These are phyloP conservation scores for Tinospora cordifolia DNA, from an alignment of 164 flowering plant genomes.

Conservation along the genomic window DNA sequence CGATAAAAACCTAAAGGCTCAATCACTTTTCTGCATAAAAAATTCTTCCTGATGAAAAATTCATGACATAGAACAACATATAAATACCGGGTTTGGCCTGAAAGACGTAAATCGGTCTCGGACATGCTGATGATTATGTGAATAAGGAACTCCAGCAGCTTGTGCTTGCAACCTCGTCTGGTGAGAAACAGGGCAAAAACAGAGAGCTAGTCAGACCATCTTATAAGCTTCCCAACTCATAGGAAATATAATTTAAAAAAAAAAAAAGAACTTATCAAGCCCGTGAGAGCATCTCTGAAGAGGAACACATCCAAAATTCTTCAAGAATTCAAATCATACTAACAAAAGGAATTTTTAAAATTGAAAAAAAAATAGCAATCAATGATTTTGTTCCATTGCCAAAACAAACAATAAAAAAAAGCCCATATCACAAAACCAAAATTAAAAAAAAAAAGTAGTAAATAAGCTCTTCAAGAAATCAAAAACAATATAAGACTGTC, in stretches of 20 bases:
- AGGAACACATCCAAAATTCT: no score
- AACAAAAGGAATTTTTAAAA: no score
- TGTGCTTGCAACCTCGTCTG: constrained; percentile 98
- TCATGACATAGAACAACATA: neutral
- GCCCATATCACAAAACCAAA: neutral
- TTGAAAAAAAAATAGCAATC: neutral
- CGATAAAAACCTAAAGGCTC: neutral
- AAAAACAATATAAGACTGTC: neutral
- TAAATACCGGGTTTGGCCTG: constrained; percentile 65
- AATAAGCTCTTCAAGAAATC: neutral
- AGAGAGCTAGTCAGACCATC: neutral
- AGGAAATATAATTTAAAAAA: neutral
- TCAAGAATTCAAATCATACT: neutral
- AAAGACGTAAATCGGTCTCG: constrained; percentile 53
- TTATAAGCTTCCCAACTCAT: neutral
- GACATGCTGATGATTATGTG: constrained; percentile 49
- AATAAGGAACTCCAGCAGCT: constrained; percentile 77
- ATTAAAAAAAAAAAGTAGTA: neutral
- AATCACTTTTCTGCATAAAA: neutral
- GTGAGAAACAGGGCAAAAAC: neutral
- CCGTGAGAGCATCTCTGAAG: neutral
- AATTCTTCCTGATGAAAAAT: neutral
- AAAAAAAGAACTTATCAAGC: neutral
- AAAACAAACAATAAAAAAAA: neutral
- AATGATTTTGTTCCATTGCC: neutral